phyloP scores from a whole-genome alignment of 306 rosid genomes.

The Amphicarpaea edgeworthii region DNA sequence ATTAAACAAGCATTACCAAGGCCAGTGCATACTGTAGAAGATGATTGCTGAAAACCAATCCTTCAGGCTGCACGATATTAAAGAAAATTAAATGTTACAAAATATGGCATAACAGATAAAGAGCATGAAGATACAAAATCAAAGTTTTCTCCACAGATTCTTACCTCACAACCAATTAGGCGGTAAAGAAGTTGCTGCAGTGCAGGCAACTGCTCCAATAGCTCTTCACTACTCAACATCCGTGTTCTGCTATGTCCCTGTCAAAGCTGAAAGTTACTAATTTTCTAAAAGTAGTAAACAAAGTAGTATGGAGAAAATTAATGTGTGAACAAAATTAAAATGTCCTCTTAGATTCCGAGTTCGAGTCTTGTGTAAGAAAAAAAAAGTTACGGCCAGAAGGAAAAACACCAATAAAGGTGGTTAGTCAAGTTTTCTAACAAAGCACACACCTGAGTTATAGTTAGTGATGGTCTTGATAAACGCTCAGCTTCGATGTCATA shows the following conservation, averaged over 20 bases:
- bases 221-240: constrained; percentile 56
- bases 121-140: constrained; percentile 34
- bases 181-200: constrained; percentile 89
- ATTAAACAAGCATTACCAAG: constrained; percentile 66
- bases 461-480: constrained; percentile 60
- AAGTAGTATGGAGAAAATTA: background rate
- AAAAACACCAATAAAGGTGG: no score
- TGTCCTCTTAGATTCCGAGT: no score
- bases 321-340: constrained; percentile 20
- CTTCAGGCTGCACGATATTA: constrained; percentile 86
- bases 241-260: constrained; percentile 77
- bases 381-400: no score
- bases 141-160: constrained; percentile 14
- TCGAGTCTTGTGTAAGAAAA: no score
- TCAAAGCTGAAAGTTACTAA: constrained; percentile 41
- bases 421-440: no score
- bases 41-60: constrained; percentile 72
- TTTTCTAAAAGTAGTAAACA: constrained; percentile 26
- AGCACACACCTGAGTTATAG: constrained; percentile 57
- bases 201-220: constrained; percentile 88
- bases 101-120: constrained; percentile 5
- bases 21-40: constrained; percentile 95
- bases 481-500: constrained; percentile 88
- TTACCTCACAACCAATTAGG: constrained; percentile 83
- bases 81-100: constrained; percentile 42